Conservation (phyloP, 2,329 filamentous ascomycete species). For the Fusarium denticulatum region DNA sequence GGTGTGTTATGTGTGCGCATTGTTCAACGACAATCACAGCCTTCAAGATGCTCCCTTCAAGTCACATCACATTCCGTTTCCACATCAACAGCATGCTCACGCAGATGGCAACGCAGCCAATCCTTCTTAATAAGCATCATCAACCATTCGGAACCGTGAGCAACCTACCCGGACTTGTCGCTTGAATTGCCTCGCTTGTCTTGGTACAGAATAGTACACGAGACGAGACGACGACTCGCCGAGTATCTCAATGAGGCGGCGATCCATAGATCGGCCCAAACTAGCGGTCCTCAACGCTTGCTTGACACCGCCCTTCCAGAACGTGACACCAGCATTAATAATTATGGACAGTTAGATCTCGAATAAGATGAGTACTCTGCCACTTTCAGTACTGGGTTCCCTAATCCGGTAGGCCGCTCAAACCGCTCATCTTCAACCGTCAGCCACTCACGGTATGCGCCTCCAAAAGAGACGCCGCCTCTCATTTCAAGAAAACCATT, state of each 20-base stretch:
- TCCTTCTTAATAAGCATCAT: conserved; percentile 4
- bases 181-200: conserved; percentile 11
- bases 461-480: neutral
- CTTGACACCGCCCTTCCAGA: conserved; percentile 38
- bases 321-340: conserved; percentile 6
- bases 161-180: conserved; percentile 1
- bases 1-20: neutral
- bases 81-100: conserved; percentile 26
- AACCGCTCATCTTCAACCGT: conserved; percentile 6
- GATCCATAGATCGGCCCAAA: conserved; percentile 20
- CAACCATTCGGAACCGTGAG: neutral
- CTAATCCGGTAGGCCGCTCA: conserved; percentile 29
- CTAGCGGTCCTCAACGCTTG: conserved; percentile 10
- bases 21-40: conserved; percentile 3
- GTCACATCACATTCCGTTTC: conserved; percentile 32
- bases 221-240: neutral
- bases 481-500: neutral
- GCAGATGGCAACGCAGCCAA: neutral
- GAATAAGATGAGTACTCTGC: neutral
- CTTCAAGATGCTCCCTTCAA: conserved; percentile 13
- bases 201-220: neutral
- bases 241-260: conserved; percentile 20
- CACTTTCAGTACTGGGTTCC: conserved; percentile 9
- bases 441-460: conserved; percentile 10
- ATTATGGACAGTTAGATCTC: neutral